Percentiles rank a stretch among this genome's conserved stretches.
Evolutionary conservation across 2,329 filamentous ascomycete species (phyloP).

Genomic region (Botrytis aclada): DNA sequence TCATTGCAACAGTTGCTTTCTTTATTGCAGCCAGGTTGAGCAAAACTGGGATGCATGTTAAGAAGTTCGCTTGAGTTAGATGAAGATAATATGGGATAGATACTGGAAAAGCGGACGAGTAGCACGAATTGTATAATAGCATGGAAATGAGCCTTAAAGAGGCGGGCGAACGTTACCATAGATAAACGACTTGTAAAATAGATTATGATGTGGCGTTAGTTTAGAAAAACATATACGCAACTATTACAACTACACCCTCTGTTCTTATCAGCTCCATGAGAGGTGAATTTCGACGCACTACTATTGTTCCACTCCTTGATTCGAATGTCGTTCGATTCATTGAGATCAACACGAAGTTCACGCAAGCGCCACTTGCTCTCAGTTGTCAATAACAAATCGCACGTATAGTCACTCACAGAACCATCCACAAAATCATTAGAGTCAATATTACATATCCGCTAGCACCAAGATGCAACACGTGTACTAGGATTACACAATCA

Average conservation of each 20-base stretch:
- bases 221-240: not conserved
- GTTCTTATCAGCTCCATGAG: not conserved
- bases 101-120: not conserved
- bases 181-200: not conserved
- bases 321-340: not conserved
- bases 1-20: slow-evolving; percentile 3
- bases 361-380: not conserved
- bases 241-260: not conserved
- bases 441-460: not conserved
- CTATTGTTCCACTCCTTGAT: not conserved
- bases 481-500: no score
- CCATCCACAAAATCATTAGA: not conserved
- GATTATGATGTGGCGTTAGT: no score
- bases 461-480: not conserved
- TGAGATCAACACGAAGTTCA: not conserved
- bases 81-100: not conserved
- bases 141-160: not conserved
- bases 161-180: not conserved
- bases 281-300: fast-evolving
- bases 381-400: not conserved
- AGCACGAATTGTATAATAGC: not conserved
- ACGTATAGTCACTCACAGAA: fast-evolving
- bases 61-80: slow-evolving; percentile 3
- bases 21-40: not conserved
- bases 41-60: slow-evolving; percentile 8